A percentile compares a stretch with the other conserved stretches of the same genome.
These are phyloP conservation scores for Chlorencoelia australis DNA, from an alignment of 2,329 filamentous ascomycete genomes.

Conservation along the genomic window DNA sequence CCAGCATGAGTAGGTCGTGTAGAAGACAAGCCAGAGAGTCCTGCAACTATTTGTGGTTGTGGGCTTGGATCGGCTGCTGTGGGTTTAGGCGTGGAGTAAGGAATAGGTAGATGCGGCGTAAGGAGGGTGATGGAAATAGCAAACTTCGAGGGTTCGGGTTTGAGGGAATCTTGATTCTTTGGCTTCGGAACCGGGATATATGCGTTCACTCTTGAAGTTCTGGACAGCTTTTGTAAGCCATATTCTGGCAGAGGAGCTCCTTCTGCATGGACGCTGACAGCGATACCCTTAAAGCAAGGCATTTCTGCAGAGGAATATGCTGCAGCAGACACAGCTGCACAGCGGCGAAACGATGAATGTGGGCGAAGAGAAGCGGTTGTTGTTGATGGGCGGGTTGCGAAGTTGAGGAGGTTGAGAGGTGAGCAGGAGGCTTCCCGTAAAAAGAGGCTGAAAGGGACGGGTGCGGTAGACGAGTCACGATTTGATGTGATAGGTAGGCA, in stretches of 20 bases:
- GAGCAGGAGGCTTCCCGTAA: too few species aligned
- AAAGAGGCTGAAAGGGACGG: slow-evolving; percentile 4
- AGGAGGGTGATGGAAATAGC: slow-evolving; percentile 96
- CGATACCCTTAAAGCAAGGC: slow-evolving; percentile 99
- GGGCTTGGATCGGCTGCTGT: slow-evolving; percentile 69
- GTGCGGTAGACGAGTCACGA: too few species aligned
- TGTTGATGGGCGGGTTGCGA: slow-evolving; percentile 1
- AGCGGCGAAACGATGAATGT: slow-evolving; percentile 8
- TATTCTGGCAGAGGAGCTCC: slow-evolving; percentile 78
- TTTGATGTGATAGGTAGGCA: too few species aligned
- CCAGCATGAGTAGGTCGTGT: slow-evolving; percentile 43
- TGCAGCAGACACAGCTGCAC: slow-evolving; percentile 19
- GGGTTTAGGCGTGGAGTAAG: slow-evolving; percentile 82
- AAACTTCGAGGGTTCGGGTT: slow-evolving; percentile 89
- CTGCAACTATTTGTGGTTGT: slow-evolving; percentile 70
- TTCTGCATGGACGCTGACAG: slow-evolving; percentile 87
- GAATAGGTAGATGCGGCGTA: slow-evolving; percentile 77
- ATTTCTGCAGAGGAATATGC: slow-evolving; percentile 31
- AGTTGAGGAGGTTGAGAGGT: slow-evolving; percentile 6
- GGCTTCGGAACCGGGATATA: slow-evolving; percentile 94
- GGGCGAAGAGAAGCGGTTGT: not conserved
- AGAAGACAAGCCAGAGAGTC: slow-evolving; percentile 44
- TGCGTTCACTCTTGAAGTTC: slow-evolving; percentile 84
- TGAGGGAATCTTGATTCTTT: slow-evolving; percentile 56
- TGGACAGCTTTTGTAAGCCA: slow-evolving; percentile 88